These are phyloP conservation scores for Combretum micranthum DNA, from an alignment of 345 rosid genomes.

Conservation along the genomic window DNA sequence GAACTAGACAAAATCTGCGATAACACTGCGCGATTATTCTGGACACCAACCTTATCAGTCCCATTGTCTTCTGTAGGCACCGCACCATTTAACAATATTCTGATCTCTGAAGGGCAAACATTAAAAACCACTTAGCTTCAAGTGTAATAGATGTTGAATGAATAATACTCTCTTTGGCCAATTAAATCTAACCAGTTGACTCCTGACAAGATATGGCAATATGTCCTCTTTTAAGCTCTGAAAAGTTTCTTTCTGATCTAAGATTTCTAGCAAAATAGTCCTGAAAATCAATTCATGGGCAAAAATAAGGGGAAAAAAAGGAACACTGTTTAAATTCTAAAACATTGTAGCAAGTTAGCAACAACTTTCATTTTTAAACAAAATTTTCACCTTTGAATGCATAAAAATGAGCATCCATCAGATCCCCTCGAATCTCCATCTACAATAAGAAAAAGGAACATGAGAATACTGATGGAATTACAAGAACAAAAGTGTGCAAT, in stretches of 20 bases:
- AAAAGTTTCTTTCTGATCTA: constrained; percentile 59
- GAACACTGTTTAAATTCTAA: not conserved
- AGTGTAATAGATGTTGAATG: constrained; percentile 1
- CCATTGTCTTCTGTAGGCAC: constrained; percentile 69
- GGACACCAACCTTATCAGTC: constrained; percentile 43
- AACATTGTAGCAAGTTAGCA: constrained; percentile 1
- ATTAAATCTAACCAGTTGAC: constrained; percentile 77
- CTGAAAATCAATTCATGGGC: constrained; percentile 24
- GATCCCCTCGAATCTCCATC: constrained; percentile 95
- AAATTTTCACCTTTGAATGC: constrained; percentile 77
- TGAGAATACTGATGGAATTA: constrained; percentile 10
- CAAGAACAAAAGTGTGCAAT: too few species aligned
- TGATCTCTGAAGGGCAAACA: constrained; percentile 44
- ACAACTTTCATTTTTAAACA: not conserved
- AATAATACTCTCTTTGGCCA: constrained; percentile 3
- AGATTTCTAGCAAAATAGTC: constrained; percentile 67
- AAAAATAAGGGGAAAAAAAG: constrained; percentile 1
- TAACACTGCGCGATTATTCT: constrained; percentile 40
- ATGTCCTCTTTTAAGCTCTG: constrained; percentile 81
- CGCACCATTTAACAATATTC: constrained; percentile 37
- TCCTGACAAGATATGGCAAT: constrained; percentile 84
- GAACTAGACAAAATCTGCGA: constrained; percentile 68
- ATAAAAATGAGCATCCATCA: constrained; percentile 93
- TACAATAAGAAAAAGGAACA: constrained; percentile 25
- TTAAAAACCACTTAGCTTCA: constrained; percentile 12